phyloP scores from a whole-genome alignment of 345 rosid genomes.

The Rhodomyrtus tomentosa region DNA sequence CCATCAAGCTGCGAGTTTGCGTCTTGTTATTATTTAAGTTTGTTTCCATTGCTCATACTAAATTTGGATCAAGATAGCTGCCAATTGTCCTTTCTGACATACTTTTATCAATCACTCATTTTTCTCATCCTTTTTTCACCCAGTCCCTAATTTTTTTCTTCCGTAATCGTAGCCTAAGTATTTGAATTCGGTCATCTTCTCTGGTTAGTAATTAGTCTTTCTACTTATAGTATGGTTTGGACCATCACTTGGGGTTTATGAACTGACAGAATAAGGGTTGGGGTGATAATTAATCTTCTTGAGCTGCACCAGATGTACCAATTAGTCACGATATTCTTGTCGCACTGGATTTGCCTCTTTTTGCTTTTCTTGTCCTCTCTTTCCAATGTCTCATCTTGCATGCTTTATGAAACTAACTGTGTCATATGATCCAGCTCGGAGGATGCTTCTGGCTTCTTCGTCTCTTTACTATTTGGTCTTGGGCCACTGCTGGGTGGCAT shows the following conservation, averaged over 20 bases:
- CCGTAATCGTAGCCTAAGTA: neutral
- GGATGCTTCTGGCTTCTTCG: slow-evolving; percentile 96
- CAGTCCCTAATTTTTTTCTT: neutral
- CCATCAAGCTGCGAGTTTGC: neutral
- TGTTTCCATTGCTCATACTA: neutral
- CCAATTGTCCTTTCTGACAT: neutral
- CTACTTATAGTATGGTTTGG: neutral
- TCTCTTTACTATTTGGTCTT: slow-evolving; percentile 92
- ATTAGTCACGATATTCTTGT: neutral
- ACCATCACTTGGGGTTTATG: neutral
- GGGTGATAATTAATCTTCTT: neutral
- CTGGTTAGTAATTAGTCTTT: neutral
- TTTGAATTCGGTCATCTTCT: neutral
- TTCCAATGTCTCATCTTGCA: neutral
- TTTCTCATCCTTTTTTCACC: neutral
- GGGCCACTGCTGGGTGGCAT: slow-evolving; percentile 91
- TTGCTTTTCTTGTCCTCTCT: neutral
- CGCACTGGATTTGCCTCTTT: neutral
- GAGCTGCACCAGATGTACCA: neutral
- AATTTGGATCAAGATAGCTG: neutral
- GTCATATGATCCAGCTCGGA: slow-evolving; percentile 54
- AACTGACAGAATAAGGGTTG: neutral
- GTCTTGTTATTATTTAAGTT: neutral
- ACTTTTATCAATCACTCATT: neutral
- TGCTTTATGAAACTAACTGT: neutral